phyloP scores from a whole-genome alignment of 2,329 filamentous ascomycete species.

The Paecilomyces niveus region DNA sequence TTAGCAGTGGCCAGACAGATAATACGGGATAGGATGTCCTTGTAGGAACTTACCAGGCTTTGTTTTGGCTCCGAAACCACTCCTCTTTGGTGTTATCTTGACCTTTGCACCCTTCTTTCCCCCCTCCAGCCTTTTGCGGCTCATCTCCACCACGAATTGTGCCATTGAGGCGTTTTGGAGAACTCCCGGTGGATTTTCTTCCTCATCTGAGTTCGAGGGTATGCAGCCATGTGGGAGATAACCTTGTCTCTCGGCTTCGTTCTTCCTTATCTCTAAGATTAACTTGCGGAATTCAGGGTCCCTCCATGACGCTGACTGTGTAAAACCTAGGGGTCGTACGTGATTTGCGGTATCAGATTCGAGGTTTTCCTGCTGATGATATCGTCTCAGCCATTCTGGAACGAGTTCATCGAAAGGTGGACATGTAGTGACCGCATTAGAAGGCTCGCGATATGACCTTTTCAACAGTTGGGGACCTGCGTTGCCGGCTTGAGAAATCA shows the following conservation, averaged over 20 bases:
- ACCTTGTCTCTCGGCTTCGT: neutral
- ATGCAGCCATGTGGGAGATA: neutral
- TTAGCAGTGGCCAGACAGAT: neutral
- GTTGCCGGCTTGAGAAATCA: neutral
- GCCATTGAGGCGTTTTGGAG: neutral
- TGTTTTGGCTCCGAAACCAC: neutral
- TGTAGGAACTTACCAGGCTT: neutral
- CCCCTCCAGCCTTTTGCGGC: neutral
- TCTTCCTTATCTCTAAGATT: neutral
- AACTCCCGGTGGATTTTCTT: neutral
- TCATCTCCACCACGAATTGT: neutral
- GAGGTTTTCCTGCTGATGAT: neutral
- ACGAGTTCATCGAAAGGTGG: neutral
- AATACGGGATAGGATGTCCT: neutral
- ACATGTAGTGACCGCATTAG: neutral
- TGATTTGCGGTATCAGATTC: neutral
- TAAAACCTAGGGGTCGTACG: neutral
- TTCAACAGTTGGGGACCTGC: neutral
- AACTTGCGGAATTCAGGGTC: neutral
- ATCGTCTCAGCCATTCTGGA: neutral
- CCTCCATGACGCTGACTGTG: neutral
- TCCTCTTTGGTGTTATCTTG: neutral
- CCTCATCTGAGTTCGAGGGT: neutral
- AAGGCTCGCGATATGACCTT: neutral
- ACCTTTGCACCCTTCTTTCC: neutral